Percentiles rank a stretch among this genome's conserved stretches.
Conservation (phyloP, 768 basidiomycete genomes). For the Leccinum disarticulatum region DNA sequence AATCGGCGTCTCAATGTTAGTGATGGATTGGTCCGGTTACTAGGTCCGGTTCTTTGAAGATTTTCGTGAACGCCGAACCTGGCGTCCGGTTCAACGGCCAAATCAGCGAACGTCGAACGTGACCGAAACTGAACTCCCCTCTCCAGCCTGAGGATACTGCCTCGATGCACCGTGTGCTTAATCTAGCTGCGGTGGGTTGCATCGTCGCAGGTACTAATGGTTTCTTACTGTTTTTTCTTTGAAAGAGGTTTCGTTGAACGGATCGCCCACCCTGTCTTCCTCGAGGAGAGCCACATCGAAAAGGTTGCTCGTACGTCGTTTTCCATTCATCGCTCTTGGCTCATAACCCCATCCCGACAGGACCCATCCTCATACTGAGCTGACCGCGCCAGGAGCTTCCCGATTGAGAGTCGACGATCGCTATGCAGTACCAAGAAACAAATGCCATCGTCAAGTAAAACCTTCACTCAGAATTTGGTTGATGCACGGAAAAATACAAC, state of each 20-base stretch:
- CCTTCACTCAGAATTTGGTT: background rate
- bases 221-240: too few relatives aligned
- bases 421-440: too few relatives aligned
- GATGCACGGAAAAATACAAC: background rate
- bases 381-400: conserved; percentile 37
- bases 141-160: conserved; percentile 45
- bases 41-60: too few relatives aligned
- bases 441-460: too few relatives aligned
- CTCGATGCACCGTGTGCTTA: conserved; percentile 53
- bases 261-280: conserved; percentile 50
- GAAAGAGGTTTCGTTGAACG: background rate
- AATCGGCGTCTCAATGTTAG: too few relatives aligned
- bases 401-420: conserved; percentile 42
- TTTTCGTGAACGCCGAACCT: too few relatives aligned
- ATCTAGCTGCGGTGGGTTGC: conserved; percentile 40
- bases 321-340: background rate
- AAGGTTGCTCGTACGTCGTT: conserved; percentile 42
- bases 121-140: background rate
- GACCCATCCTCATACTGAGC: conserved; percentile 7
- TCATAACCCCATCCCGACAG: background rate
- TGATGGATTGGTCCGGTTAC: too few relatives aligned
- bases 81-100: too few relatives aligned
- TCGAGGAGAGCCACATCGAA: conserved; percentile 54
- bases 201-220: conserved; percentile 42
- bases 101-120: too few relatives aligned